Evolutionary conservation across 164 flowering plant genomes (phyloP).

Genomic region (Liquidambar formosana): DNA sequence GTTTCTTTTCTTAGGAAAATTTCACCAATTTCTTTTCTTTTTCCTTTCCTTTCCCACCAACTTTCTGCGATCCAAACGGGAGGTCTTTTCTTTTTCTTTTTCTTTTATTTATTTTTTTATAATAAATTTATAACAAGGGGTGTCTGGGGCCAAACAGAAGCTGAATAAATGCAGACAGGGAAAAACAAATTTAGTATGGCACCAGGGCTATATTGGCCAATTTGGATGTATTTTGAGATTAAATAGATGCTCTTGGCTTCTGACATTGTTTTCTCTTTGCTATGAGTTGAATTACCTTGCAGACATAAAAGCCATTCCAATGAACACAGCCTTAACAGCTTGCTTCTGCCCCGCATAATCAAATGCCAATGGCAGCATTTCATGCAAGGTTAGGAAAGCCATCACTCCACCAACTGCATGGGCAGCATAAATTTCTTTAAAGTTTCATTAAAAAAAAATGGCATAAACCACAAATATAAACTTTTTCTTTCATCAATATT

Average conservation of each 20-base stretch:
- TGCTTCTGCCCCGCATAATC: slow-evolving; percentile 96
- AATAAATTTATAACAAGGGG: too few relatives aligned
- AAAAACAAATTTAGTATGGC: too few relatives aligned
- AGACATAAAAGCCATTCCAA: slow-evolving; percentile 99
- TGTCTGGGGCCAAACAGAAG: too few relatives aligned
- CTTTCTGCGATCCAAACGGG: too few relatives aligned
- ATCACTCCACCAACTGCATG: slow-evolving; percentile 95
- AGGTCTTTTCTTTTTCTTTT: too few relatives aligned
- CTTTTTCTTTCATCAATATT: background rate
- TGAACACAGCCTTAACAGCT: slow-evolving; percentile 92
- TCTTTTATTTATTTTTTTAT: too few relatives aligned
- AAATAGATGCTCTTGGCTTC: background rate
- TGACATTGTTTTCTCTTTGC: background rate
- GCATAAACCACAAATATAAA: background rate
- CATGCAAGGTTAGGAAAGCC: slow-evolving; percentile 97
- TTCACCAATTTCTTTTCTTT: too few relatives aligned
- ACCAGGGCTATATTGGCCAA: background rate
- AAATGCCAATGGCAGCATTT: slow-evolving; percentile 95
- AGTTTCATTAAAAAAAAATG: background rate
- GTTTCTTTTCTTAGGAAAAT: too few relatives aligned
- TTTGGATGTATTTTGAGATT: background rate
- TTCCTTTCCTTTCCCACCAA: too few relatives aligned
- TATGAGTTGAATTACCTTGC: slow-evolving; percentile 60
- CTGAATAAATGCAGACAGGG: too few relatives aligned
- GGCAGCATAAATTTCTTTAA: background rate